A percentile compares a stretch with the other conserved stretches of the same genome.
Conservation (phyloP, 108 stramenopile species). For the Cyclotella cryptica region DNA sequence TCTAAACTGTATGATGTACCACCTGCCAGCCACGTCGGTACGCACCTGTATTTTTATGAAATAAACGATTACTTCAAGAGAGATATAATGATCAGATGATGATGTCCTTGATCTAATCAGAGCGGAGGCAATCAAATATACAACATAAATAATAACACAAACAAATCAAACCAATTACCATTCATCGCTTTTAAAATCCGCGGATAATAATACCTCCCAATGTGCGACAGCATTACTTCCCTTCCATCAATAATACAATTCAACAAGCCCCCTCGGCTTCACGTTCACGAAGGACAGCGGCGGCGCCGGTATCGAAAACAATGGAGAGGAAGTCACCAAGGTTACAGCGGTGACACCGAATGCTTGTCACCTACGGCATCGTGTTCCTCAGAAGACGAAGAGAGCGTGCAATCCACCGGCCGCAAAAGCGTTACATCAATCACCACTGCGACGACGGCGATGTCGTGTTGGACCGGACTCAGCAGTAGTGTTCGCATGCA, state of each 20-base stretch:
- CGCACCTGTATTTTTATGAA: too few species aligned
- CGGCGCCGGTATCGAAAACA: neutral
- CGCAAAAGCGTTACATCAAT: neutral
- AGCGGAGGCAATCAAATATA: too few species aligned
- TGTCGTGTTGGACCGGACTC: neutral
- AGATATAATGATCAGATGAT: too few species aligned
- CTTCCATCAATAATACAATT: neutral
- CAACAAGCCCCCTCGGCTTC: neutral
- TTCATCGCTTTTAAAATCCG: too few species aligned
- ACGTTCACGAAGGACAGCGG: too few species aligned
- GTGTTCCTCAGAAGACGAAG: neutral
- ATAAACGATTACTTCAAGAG: too few species aligned
- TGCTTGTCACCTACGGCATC: neutral
- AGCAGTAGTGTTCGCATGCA: neutral
- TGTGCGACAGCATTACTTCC: neutral
- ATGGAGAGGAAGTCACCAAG: constrained; percentile 7
- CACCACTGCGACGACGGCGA: neutral
- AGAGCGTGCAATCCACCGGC: neutral
- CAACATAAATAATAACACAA: too few species aligned
- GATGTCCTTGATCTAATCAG: too few species aligned
- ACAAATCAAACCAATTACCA: too few species aligned
- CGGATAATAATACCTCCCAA: neutral
- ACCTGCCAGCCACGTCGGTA: too few species aligned
- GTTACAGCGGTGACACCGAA: constrained; percentile 7
- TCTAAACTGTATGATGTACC: too few species aligned